Conservation (phyloP, 1,284 basidiomycete genomes). For the Irpex rosettiformis region DNA sequence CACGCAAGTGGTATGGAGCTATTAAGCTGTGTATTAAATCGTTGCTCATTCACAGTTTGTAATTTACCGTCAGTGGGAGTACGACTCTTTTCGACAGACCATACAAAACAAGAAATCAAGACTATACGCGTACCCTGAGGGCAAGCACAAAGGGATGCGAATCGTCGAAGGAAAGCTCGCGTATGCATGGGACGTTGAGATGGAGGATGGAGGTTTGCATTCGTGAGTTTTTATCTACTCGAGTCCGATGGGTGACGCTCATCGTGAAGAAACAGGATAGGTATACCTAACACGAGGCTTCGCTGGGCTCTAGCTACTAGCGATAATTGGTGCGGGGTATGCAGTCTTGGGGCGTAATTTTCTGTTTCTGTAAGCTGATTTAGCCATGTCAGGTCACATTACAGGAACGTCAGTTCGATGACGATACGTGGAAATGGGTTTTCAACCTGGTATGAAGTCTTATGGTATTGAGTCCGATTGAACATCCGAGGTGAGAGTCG, state of each 20-base stretch:
- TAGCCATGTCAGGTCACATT: neutral
- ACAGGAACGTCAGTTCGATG: neutral
- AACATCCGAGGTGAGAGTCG: no score
- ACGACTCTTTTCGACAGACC: neutral
- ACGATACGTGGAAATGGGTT: neutral
- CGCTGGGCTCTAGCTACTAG: neutral
- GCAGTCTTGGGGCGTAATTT: neutral
- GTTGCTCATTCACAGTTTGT: no score
- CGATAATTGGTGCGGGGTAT: neutral
- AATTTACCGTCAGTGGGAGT: neutral
- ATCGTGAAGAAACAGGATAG: neutral
- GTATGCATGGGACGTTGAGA: neutral
- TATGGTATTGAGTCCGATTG: no score
- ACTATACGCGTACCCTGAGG: neutral
- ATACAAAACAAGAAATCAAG: neutral
- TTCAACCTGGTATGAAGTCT: neutral
- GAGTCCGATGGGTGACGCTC: neutral
- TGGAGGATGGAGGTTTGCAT: neutral
- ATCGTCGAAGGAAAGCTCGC: neutral
- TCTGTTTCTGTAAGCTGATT: neutral
- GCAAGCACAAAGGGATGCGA: neutral
- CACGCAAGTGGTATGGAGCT: neutral
- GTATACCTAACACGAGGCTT: neutral
- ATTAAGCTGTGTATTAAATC: no score
- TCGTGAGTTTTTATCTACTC: neutral